Conservation (phyloP, 306 rosid species). For the Castanea crenata region DNA sequence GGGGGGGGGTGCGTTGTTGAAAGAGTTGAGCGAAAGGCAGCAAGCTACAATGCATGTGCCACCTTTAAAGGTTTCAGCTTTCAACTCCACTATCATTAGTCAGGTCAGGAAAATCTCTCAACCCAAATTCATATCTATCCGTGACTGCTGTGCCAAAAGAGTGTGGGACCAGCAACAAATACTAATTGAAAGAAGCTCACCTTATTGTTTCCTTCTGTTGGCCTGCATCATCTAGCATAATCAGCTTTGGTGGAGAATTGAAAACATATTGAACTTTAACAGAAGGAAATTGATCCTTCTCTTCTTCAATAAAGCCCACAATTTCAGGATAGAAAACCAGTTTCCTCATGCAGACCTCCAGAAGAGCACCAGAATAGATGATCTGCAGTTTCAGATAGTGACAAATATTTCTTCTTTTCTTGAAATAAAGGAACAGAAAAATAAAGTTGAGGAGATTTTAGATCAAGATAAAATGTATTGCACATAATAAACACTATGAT, state of each 20-base stretch:
- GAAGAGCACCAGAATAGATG: conserved; percentile 71
- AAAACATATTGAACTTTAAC: conserved; percentile 77
- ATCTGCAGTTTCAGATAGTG: conserved; percentile 41
- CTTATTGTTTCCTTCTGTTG: conserved; percentile 83
- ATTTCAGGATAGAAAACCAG: conserved; percentile 93
- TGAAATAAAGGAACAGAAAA: neutral
- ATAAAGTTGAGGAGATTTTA: conserved; percentile 1
- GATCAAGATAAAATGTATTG: conserved; percentile 6
- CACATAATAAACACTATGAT: neutral
- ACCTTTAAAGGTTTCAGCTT: neutral
- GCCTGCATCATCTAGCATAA: conserved; percentile 75
- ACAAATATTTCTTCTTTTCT: neutral
- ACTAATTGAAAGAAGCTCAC: conserved; percentile 28
- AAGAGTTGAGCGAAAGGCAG: too few relatives aligned
- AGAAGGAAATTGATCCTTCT: conserved; percentile 65
- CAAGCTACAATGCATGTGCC: neutral
- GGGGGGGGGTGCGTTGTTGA: too few relatives aligned
- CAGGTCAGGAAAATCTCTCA: neutral
- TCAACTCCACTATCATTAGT: neutral
- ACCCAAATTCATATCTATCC: neutral
- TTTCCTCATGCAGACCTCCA: conserved; percentile 97
- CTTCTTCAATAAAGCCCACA: conserved; percentile 91
- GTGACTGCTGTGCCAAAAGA: neutral
- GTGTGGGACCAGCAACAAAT: neutral
- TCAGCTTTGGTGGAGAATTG: conserved; percentile 90